phyloP scores from a whole-genome alignment of 1,284 basidiomycete genomes.

The Hymenochaete sp. region DNA sequence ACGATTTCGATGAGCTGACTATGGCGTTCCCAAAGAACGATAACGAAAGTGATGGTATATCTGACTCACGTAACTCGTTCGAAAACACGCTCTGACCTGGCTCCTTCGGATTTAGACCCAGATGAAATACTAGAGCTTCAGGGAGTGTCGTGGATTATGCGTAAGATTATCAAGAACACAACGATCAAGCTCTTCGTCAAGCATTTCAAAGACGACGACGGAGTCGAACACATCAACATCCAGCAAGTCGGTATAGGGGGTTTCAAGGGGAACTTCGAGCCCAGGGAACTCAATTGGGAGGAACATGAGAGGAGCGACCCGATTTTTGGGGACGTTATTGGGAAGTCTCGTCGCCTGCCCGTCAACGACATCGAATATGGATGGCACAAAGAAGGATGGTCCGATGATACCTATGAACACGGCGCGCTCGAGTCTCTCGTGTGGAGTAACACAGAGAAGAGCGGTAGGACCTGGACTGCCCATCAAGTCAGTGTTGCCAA shows the following conservation, averaged over 20 bases:
- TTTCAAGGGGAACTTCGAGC: slow-evolving; percentile 45
- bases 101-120: slow-evolving; percentile 22
- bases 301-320: slow-evolving; percentile 40
- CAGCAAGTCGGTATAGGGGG: slow-evolving; percentile 54
- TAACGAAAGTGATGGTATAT: no score
- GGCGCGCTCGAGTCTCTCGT: slow-evolving; percentile 42
- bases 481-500: slow-evolving; percentile 35
- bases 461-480: slow-evolving; percentile 43
- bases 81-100: no score
- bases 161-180: slow-evolving; percentile 43
- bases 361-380: slow-evolving; percentile 40
- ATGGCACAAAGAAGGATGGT: slow-evolving; percentile 48
- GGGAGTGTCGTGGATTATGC: slow-evolving; percentile 50
- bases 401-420: slow-evolving; percentile 42
- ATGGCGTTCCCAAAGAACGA: no score
- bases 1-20: no score
- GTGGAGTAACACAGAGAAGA: slow-evolving; percentile 46
- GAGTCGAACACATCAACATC: slow-evolving; percentile 52
- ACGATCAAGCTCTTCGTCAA: slow-evolving; percentile 48
- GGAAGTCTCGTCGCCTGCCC: slow-evolving; percentile 34
- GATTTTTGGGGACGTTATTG: slow-evolving; percentile 45
- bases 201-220: slow-evolving; percentile 49
- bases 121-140: slow-evolving; percentile 53
- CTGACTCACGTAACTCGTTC: no score
- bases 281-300: slow-evolving; percentile 43